phyloP scores from a whole-genome alignment of 1,284 basidiomycete genomes.

The Mycena citricolor region DNA sequence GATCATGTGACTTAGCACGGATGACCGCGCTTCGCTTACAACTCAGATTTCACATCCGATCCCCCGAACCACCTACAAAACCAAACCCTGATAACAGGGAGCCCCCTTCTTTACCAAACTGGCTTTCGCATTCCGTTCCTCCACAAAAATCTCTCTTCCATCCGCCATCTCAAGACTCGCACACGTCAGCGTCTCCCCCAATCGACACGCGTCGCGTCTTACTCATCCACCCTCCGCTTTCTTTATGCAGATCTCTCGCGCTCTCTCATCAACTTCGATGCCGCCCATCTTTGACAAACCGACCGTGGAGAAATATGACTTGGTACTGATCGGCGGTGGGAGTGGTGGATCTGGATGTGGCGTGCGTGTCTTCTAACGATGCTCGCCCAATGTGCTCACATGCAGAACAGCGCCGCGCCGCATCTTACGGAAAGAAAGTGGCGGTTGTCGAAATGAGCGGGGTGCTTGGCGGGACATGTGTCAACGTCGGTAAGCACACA shows the following conservation, averaged over 20 bases:
- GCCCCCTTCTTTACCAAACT: too few relatives aligned
- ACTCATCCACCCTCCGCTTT: too few relatives aligned
- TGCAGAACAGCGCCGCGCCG: conserved; percentile 72
- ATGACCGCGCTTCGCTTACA: too few relatives aligned
- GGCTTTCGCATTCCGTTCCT: too few relatives aligned
- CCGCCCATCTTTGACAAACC: conserved; percentile 66
- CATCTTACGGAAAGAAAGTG: conserved; percentile 92
- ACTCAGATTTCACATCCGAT: too few relatives aligned
- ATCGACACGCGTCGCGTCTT: too few relatives aligned
- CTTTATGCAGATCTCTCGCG: conserved; percentile 47
- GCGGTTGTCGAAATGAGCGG: conserved; percentile 83
- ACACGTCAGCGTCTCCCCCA: too few relatives aligned
- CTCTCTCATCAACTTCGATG: conserved; percentile 51
- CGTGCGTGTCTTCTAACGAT: conserved; percentile 42
- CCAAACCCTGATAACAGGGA: too few relatives aligned
- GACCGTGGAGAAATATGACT: conserved; percentile 69
- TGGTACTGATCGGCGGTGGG: conserved; percentile 82
- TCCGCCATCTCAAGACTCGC: too few relatives aligned
- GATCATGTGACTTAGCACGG: too few relatives aligned
- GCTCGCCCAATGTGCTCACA: neutral
- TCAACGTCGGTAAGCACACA: conserved; percentile 78
- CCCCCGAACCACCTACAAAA: too few relatives aligned
- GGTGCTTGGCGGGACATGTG: conserved; percentile 91
- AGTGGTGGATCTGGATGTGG: conserved; percentile 81
- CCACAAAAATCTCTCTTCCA: too few relatives aligned